These are phyloP conservation scores for Cryphonectria japonica DNA, from an alignment of 2,329 filamentous ascomycete species.

Conservation along the genomic window DNA sequence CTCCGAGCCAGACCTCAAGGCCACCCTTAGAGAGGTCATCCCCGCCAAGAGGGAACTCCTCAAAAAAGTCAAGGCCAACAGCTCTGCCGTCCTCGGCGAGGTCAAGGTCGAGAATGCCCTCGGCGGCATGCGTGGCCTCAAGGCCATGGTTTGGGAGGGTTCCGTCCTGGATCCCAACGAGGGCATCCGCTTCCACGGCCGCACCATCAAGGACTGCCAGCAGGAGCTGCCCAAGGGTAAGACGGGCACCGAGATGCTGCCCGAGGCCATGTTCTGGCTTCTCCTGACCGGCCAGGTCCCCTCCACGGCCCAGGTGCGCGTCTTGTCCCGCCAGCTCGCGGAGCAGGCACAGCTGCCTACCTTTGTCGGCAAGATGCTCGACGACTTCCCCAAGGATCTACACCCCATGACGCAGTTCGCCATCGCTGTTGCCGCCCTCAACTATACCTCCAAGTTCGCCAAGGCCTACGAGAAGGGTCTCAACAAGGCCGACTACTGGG, in stretches of 20 bases:
- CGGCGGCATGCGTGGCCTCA: constrained; percentile 95
- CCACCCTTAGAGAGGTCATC: constrained; percentile 80
- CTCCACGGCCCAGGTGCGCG: constrained; percentile 77
- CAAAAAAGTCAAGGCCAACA: constrained; percentile 88
- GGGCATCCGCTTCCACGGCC: constrained; percentile 97
- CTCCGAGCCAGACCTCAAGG: constrained; percentile 86
- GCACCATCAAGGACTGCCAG: constrained; percentile 98
- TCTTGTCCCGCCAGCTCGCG: constrained; percentile 83
- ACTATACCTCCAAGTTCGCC: constrained; percentile 91
- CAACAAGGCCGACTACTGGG: constrained; percentile 98
- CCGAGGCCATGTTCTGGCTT: constrained; percentile 99
- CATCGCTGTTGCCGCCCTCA: constrained; percentile 92
- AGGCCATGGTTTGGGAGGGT: constrained; percentile 98
- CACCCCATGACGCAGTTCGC: constrained; percentile 99
- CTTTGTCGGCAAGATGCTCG: constrained; percentile 86
- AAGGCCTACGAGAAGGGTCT: constrained; percentile 89
- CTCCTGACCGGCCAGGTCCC: constrained; percentile 92
- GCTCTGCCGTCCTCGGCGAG: constrained; percentile 82
- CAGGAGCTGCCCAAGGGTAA: constrained; percentile 89
- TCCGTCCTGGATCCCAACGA: constrained; percentile 96
- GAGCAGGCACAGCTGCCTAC: constrained; percentile 81
- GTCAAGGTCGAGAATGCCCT: constrained; percentile 93
- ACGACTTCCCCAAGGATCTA: constrained; percentile 84
- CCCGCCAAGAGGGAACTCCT: constrained; percentile 92
- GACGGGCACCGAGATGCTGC: constrained; percentile 93